Base-by-base conservation (phyloP, 2,329 filamentous ascomycete species). In the Aspergillus awamori region DNA sequence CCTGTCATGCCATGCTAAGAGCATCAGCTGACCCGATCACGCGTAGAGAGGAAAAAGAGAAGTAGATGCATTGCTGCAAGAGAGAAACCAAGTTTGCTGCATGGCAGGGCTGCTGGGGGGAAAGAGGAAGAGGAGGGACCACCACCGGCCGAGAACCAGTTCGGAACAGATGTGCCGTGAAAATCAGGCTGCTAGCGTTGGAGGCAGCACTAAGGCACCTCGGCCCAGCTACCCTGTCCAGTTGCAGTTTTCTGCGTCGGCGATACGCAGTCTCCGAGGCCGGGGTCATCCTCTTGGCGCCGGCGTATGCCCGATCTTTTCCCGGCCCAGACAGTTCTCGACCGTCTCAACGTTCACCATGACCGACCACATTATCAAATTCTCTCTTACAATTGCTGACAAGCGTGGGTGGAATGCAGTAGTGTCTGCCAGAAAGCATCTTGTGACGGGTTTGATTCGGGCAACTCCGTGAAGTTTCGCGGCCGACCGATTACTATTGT, bases 361-460 rank as follows among this genome's bases (percentile, higher is more conserved):
- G 41, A 45, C 41, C 20, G 41, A 45, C 28, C n/a, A 10, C 24
- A 56, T 56, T 56, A 56, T 56, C 28, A 56, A 15, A 36, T 36
- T 36, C 11, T 36, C 33, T 36, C 11, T 26, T 36, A 13, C 11
- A 56, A 7, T 45, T 45, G 47, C 53, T 45, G 41, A 45, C 24
- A 8, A 11, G 22, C 15, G n/a, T 45, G 5, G 53, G 11, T 56
- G 48, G 61, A 62, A 64, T 57, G 54, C 49, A 45, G 20, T 60
- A 51, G 60, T 47, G 33, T 41, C 17, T 60, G 47, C 60, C 54
- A 54, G 60, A 62, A 62, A 49, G n/a, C 4, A 15, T 22, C 45
- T 36, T 26, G 47, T 48, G 58, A 43, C 36, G 17, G 17, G 28
- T 36, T 30, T 13, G 5, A 36, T 33, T 26, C 53, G 41, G 41